phyloP scores from a whole-genome alignment of 164 flowering plant genomes.

The Paratinospora sagittata region DNA sequence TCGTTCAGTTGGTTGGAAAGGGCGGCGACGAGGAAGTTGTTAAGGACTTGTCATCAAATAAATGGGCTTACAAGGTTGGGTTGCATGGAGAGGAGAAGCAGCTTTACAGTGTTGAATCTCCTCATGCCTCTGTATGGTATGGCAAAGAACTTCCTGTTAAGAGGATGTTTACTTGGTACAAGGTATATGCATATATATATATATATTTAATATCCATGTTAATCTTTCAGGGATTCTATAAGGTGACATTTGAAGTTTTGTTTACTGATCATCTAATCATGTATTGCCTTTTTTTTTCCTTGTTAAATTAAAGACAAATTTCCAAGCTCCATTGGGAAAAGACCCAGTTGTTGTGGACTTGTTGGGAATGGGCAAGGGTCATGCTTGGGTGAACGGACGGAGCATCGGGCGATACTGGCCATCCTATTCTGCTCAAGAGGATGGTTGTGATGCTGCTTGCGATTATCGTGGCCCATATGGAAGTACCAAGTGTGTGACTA shows the following conservation, averaged over 20 bases:
- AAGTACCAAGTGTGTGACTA: constrained; percentile 30
- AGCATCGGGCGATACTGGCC: constrained; percentile 73
- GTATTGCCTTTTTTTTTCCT: background rate
- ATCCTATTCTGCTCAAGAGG: constrained; percentile 23
- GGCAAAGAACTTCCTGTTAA: constrained; percentile 24
- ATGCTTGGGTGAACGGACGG: constrained; percentile 69
- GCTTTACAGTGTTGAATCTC: constrained; percentile 15
- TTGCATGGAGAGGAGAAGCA: constrained; percentile 34
- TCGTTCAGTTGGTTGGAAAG: constrained; percentile 31
- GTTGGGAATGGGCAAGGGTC: constrained; percentile 62
- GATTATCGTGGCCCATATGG: constrained; percentile 57
- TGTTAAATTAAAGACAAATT: constrained; percentile 32
- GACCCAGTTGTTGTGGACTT: constrained; percentile 64
- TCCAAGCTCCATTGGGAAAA: constrained; percentile 56
- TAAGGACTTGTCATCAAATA: constrained; percentile 40
- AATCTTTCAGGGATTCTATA: too few species aligned
- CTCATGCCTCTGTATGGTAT: constrained; percentile 23
- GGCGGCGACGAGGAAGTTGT: constrained; percentile 20
- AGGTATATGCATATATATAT: background rate
- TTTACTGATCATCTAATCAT: too few species aligned
- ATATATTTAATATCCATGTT: too few species aligned
- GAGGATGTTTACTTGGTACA: constrained; percentile 25
- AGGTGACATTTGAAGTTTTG: too few species aligned
- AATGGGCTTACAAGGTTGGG: constrained; percentile 47
- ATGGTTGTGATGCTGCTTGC: constrained; percentile 40